Conservation (phyloP, 148 eudicot species). For the Amaranthus cruentus region DNA sequence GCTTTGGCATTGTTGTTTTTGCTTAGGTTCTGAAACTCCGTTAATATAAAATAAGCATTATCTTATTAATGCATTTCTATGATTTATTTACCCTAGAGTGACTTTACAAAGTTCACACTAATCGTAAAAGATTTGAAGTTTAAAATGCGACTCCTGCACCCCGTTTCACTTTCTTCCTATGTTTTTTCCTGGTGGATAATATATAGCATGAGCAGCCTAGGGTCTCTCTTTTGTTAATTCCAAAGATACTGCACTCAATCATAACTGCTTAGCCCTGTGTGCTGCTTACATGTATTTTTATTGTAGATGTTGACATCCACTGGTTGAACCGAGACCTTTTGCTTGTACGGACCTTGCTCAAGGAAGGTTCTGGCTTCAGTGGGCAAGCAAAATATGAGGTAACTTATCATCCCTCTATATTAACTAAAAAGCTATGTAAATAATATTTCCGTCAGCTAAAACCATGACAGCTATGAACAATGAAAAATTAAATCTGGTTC, state of each 20-base stretch:
- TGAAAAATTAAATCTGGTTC: background rate
- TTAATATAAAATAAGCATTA: no score
- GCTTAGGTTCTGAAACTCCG: no score
- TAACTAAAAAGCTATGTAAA: background rate
- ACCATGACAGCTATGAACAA: background rate
- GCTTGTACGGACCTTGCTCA: slow-evolving; percentile 33
- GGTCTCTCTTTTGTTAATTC: background rate
- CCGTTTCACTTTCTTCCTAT: no score
- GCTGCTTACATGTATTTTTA: slow-evolving; percentile 1
- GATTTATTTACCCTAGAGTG: no score
- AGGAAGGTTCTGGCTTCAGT: slow-evolving; percentile 47
- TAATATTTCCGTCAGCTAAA: background rate
- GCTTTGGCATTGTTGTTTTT: no score
- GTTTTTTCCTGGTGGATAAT: no score
- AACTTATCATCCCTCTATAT: background rate
- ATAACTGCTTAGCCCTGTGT: no score
- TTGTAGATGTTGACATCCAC: slow-evolving; percentile 51
- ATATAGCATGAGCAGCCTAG: background rate
- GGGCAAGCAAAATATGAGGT: slow-evolving; percentile 58
- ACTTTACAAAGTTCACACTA: no score
- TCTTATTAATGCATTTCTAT: no score
- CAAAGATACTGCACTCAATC: no score
- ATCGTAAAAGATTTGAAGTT: no score
- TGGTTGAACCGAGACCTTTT: slow-evolving; percentile 50
- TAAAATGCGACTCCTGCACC: no score